These are phyloP conservation scores for Venturiaceae sp. DNA, from an alignment of 2,329 filamentous ascomycete species.

Conservation along the genomic window DNA sequence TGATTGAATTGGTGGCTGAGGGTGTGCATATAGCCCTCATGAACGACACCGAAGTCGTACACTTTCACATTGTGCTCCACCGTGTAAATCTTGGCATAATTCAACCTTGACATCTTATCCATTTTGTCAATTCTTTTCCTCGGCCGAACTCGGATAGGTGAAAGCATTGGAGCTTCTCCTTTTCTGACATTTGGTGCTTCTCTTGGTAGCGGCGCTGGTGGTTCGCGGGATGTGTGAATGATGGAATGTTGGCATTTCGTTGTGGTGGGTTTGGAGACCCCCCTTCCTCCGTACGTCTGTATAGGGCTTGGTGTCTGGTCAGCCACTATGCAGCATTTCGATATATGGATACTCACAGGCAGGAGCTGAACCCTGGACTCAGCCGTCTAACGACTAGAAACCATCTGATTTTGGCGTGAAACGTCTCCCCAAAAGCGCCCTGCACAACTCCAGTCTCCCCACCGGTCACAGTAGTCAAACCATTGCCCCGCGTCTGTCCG, in stretches of 20 bases:
- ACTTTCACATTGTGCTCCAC: slow-evolving; percentile 22
- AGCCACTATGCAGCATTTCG: background rate
- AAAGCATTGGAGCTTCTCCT: slow-evolving; percentile 4
- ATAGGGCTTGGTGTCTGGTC: slow-evolving; percentile 12
- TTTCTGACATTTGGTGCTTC: background rate
- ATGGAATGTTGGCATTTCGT: slow-evolving; percentile 15
- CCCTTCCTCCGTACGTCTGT: slow-evolving; percentile 14
- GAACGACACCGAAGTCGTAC: slow-evolving; percentile 16
- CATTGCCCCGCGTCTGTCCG: background rate
- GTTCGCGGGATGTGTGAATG: slow-evolving; percentile 1
- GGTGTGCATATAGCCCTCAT: slow-evolving; percentile 7
- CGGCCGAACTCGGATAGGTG: slow-evolving; percentile 12
- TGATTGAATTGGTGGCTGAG: slow-evolving; percentile 8
- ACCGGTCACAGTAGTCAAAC: background rate
- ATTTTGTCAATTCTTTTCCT: slow-evolving; percentile 11
- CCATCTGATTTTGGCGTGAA: slow-evolving; percentile 1
- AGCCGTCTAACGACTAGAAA: background rate
- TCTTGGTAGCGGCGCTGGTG: background rate
- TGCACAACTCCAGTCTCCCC: background rate
- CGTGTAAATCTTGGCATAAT: slow-evolving; percentile 17
- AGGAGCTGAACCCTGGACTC: slow-evolving; percentile 9
- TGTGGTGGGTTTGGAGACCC: slow-evolving; percentile 12
- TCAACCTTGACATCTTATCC: slow-evolving; percentile 15
- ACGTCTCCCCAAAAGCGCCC: background rate
- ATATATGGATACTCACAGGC: slow-evolving; percentile 9